phyloP scores from a whole-genome alignment of 768 basidiomycete genomes.

The Trametes cinnabarina region DNA sequence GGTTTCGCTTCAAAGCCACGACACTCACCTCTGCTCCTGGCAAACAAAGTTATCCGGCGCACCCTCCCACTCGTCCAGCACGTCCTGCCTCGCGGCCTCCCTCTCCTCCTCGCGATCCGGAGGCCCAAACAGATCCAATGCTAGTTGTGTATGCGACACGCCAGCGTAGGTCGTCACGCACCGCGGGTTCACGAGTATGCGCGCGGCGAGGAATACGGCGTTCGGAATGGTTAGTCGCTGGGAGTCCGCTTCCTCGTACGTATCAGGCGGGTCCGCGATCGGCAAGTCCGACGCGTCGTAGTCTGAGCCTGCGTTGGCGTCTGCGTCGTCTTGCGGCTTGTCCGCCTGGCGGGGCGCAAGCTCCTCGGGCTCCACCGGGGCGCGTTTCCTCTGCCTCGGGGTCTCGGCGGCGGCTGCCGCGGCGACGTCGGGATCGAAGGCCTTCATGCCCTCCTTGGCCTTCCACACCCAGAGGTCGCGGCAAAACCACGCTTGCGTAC shows the following conservation, averaged over 20 bases:
- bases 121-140: slow-evolving; percentile 87
- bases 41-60: slow-evolving; percentile 98
- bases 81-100: slow-evolving; percentile 62
- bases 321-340: slow-evolving; percentile 48
- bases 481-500: slow-evolving; percentile 97
- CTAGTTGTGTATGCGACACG: slow-evolving; percentile 92
- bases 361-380: slow-evolving; percentile 7
- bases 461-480: slow-evolving; percentile 93
- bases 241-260: slow-evolving; percentile 32
- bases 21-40: slow-evolving; percentile 81
- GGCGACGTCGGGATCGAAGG: slow-evolving; percentile 39
- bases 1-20: background rate
- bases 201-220: slow-evolving; percentile 80
- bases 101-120: slow-evolving; percentile 38
- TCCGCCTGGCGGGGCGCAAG: slow-evolving; percentile 32
- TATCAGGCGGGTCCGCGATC: slow-evolving; percentile 31
- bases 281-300: slow-evolving; percentile 63
- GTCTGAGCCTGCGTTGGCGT: slow-evolving; percentile 84
- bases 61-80: slow-evolving; percentile 92
- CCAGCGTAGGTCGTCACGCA: slow-evolving; percentile 99
- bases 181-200: slow-evolving; percentile 93
- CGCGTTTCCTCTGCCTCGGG: slow-evolving; percentile 4
- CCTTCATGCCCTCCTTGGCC: slow-evolving; percentile 73
- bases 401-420: slow-evolving; percentile 4
- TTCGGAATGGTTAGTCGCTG: slow-evolving; percentile 72